These are phyloP conservation scores for Colletotrichum caudatum DNA, from an alignment of 2,329 filamentous ascomycete genomes.

Conservation along the genomic window DNA sequence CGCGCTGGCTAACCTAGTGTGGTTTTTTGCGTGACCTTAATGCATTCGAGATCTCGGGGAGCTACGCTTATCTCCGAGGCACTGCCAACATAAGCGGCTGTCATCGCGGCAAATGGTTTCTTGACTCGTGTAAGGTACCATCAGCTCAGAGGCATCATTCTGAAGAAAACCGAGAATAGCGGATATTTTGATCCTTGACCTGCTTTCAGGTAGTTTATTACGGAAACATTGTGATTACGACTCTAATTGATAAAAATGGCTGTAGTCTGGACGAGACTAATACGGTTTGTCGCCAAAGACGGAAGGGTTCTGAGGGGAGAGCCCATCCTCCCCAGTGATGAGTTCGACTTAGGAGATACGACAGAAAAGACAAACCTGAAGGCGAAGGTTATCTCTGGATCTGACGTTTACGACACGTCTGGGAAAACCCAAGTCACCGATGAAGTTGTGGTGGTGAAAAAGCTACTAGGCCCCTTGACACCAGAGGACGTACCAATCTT, in stretches of 20 bases:
- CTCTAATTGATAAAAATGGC: constrained; percentile 45
- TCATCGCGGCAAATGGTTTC: not conserved
- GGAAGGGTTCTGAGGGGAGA: constrained; percentile 64
- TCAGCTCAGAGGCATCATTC: too few relatives aligned
- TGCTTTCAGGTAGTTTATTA: not conserved
- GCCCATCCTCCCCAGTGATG: constrained; percentile 58
- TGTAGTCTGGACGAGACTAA: constrained; percentile 62
- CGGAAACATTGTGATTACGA: too few relatives aligned
- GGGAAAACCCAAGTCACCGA: constrained; percentile 63
- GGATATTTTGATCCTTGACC: too few relatives aligned
- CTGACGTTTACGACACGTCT: constrained; percentile 61
- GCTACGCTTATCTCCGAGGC: constrained; percentile 1
- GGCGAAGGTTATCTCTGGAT: constrained; percentile 64
- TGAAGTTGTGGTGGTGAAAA: constrained; percentile 65
- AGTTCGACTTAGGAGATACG: constrained; percentile 63
- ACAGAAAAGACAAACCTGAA: constrained; percentile 61
- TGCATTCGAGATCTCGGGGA: not conserved
- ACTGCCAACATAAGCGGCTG: not conserved
- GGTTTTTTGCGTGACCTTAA: too few relatives aligned
- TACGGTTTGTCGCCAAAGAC: constrained; percentile 66
- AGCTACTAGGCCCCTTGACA: constrained; percentile 64
- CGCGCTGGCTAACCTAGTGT: not conserved
- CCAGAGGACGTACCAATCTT: constrained; percentile 66
- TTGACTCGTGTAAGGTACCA: too few relatives aligned
- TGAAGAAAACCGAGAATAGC: not conserved